Evolutionary conservation across 2,329 filamentous ascomycete species (phyloP).

Genomic region (Paraconiothyrium brasiliense): DNA sequence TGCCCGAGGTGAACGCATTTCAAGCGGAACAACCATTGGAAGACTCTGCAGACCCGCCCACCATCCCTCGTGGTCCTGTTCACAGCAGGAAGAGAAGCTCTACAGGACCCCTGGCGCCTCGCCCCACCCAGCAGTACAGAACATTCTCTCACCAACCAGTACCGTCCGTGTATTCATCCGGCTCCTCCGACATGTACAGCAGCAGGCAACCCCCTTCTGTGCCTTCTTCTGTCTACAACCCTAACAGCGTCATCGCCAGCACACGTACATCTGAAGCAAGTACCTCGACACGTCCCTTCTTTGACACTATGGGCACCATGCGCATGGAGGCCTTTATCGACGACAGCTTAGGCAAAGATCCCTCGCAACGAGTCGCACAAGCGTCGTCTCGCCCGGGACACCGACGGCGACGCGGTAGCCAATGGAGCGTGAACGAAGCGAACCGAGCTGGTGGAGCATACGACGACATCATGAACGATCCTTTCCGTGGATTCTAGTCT

Average conservation of each 20-base stretch:
- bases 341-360: constrained; percentile 46
- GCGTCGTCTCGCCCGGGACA: constrained; percentile 28
- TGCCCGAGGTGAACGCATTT: constrained; percentile 42
- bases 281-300: constrained; percentile 69
- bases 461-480: constrained; percentile 45
- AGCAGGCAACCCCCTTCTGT: constrained; percentile 45
- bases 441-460: constrained; percentile 41
- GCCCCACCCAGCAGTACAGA: constrained; percentile 74
- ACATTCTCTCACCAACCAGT: constrained; percentile 72
- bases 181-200: constrained; percentile 49
- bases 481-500: constrained; percentile 48
- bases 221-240: constrained; percentile 53
- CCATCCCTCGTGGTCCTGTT: constrained; percentile 72
- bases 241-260: constrained; percentile 53
- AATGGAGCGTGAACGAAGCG: constrained; percentile 48
- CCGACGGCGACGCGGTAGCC: constrained; percentile 43
- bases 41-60: constrained; percentile 75
- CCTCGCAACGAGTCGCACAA: constrained; percentile 24
- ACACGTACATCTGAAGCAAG: constrained; percentile 63
- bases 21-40: constrained; percentile 57
- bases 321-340: constrained; percentile 97
- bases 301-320: constrained; percentile 86
- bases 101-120: constrained; percentile 78
- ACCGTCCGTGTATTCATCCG: constrained; percentile 51
- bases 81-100: constrained; percentile 91